Evolutionary conservation across 441 rosid species (phyloP).

Genomic region (Jatropha podagrica): DNA sequence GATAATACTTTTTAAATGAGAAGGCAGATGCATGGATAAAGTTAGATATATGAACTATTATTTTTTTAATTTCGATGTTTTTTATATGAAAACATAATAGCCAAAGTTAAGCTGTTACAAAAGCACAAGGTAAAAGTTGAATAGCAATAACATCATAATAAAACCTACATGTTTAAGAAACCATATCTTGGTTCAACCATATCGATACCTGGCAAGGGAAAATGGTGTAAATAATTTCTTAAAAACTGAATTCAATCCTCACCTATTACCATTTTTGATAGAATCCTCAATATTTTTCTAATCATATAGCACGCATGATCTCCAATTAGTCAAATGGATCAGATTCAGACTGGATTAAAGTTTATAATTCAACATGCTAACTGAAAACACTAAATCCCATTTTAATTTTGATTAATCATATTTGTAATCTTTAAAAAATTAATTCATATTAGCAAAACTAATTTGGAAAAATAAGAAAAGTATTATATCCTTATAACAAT

Average conservation of each 20-base stretch:
- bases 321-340: neutral
- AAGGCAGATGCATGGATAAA: neutral
- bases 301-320: neutral
- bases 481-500: neutral
- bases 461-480: neutral
- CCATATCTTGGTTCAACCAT: neutral
- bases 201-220: neutral
- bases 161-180: neutral
- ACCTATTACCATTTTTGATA: neutral
- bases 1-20: neutral
- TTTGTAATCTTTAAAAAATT: neutral
- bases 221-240: neutral
- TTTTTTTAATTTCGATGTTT: too few relatives aligned
- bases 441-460: neutral
- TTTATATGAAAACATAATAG: neutral
- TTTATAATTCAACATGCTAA: neutral
- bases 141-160: neutral
- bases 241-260: neutral
- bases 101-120: neutral
- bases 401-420: neutral
- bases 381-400: neutral
- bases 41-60: neutral
- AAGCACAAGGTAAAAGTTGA: neutral
- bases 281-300: neutral
- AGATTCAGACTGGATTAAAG: neutral